These are phyloP conservation scores for Scheffersomyces lignosus DNA, from an alignment of 805 yeast genomes.

Conservation along the genomic window DNA sequence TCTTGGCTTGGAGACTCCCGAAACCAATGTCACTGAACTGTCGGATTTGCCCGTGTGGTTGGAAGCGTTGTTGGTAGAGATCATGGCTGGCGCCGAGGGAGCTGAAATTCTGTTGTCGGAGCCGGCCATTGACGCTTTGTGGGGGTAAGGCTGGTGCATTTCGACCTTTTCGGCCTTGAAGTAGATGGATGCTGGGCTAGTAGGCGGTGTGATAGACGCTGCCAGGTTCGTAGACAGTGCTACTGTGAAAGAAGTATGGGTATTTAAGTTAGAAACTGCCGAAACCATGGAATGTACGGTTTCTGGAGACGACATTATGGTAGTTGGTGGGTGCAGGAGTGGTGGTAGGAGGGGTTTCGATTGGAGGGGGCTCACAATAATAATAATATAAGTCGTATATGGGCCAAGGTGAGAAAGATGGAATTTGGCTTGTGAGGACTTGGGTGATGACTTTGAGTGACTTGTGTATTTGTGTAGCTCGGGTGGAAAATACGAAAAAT, in stretches of 20 bases:
- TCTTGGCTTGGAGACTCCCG: not conserved
- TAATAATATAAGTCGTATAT: too few species aligned
- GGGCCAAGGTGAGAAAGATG: too few species aligned
- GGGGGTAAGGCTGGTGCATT: not conserved
- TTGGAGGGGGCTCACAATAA: too few species aligned
- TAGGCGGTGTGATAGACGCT: not conserved
- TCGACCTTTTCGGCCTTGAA: not conserved
- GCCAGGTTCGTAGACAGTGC: not conserved
- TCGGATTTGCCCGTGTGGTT: too few species aligned
- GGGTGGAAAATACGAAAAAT: too few species aligned
- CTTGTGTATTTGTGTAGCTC: too few species aligned
- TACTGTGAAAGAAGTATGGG: not conserved
- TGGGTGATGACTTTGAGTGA: too few species aligned
- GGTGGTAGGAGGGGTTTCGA: too few species aligned
- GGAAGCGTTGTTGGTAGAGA: not conserved
- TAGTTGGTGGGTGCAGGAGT: too few species aligned
- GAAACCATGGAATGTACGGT: conserved; percentile 11
- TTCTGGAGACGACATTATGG: conserved; percentile 11
- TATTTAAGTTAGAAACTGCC: conserved; percentile 6
- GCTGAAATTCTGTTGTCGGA: too few species aligned
- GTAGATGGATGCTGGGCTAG: not conserved
- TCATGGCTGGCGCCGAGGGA: not conserved
- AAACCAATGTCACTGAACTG: too few species aligned
- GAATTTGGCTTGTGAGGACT: too few species aligned
- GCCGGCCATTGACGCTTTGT: not conserved